These are phyloP conservation scores for Solanum hybrid DNA, from an alignment of 305 asterid species.

Conservation along the genomic window DNA sequence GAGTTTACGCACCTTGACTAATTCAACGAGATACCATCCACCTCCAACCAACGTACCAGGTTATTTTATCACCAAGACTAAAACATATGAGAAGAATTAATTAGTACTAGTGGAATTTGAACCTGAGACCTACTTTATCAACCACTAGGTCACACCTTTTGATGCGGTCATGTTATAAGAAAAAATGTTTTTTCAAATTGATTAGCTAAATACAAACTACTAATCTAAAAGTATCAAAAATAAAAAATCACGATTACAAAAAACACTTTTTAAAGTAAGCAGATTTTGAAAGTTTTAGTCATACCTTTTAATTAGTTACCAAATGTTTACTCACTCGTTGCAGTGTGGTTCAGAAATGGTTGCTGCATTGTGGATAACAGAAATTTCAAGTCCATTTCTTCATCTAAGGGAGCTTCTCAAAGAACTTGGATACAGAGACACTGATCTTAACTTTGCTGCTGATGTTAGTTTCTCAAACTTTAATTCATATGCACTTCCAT, in stretches of 20 bases:
- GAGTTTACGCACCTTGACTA: accelerated
- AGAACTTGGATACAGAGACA: slow-evolving; percentile 62
- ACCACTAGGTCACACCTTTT: accelerated
- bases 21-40: background rate
- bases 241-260: background rate
- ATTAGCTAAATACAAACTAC: background rate
- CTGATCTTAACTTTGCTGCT: slow-evolving; percentile 63
- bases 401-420: slow-evolving; percentile 80
- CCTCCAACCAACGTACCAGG: background rate
- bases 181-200: background rate
- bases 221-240: too few relatives aligned
- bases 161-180: accelerated
- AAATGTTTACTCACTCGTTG: background rate
- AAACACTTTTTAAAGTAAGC: background rate
- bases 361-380: slow-evolving; percentile 66
- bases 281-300: background rate
- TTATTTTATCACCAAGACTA: accelerated
- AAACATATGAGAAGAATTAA: background rate
- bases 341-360: slow-evolving; percentile 95
- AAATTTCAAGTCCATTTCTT: slow-evolving; percentile 74
- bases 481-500: background rate
- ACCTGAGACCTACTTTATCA: accelerated
- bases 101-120: background rate
- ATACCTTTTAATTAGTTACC: background rate
- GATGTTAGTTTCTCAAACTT: slow-evolving; percentile 43